Base-by-base conservation (phyloP, 23 red algal species). In the Gracilaria vermiculophylla region DNA sequence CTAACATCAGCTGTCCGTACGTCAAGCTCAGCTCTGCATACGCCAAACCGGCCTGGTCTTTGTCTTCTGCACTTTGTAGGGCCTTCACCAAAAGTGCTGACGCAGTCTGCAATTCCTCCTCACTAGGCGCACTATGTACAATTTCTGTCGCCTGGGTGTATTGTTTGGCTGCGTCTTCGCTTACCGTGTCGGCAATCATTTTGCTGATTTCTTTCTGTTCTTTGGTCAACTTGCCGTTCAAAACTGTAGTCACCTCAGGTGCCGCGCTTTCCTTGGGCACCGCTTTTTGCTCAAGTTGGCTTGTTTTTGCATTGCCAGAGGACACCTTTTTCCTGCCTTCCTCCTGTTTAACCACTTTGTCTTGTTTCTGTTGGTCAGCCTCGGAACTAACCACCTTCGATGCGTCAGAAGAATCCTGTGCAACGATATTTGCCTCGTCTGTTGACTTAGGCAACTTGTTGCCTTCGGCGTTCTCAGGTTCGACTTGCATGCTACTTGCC, bases 1-100 rank as follows among this genome's bases (percentile, higher is more conserved):
- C 64, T 27, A 70, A 23, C 64, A 70, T 70, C 64, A 70, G 34
- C 37, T 70, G 64, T 41, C 64, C 64, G 33, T 70, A 70, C 13
- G 37, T 43, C 33, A 70, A 35, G 64, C 64, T 70, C 37, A 70
- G 20, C 37, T 70, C 64, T 19, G 64, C 64, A 35, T 70, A 70
- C 33, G 64, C 64, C 37, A 17, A 20, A 19, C 64, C 64, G 37
- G 14, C 20, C 33, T 70, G 35, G 34, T 70, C 64, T 35, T 70
- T 70, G 37, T 70, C 64, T 43, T 70, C 64, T 14, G 64, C 64
- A 6, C 35, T 43, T n/a, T 23, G 24, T 15, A 70, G 64, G 2
- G 64, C 64, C 33, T 42, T 43, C n/a, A 70, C 64, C 33, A 70
- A 23, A 20, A 41, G 64, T 42, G n/a, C 37, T 16, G 64, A 70